Evolutionary conservation across 176 grass and related monocot species (phyloP).

Genomic region (Aegilops bicornis): DNA sequence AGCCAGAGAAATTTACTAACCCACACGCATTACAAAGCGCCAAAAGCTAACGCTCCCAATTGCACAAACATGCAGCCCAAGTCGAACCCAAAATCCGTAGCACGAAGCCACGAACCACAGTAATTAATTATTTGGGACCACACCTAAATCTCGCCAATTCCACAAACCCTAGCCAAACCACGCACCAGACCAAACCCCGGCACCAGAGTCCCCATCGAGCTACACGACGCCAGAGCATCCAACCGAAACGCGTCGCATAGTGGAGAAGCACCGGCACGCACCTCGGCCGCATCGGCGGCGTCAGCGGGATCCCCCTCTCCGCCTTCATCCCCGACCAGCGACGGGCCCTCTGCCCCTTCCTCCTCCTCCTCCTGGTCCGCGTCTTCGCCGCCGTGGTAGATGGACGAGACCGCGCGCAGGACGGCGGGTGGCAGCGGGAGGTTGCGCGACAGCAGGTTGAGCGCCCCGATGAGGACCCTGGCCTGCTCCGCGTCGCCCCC

Average conservation of each 20-base stretch:
- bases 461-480: slow-evolving; percentile 80
- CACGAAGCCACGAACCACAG: not conserved
- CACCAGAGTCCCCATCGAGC: not conserved
- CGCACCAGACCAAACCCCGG: too few relatives aligned
- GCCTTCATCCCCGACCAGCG: not conserved
- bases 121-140: not conserved
- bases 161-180: not conserved
- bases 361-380: not conserved
- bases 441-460: slow-evolving; percentile 96
- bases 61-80: not conserved
- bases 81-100: not conserved
- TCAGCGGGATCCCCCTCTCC: slow-evolving; percentile 5
- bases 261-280: not conserved
- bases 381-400: slow-evolving; percentile 49
- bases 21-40: not conserved
- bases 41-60: slow-evolving; percentile 4
- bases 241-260: not conserved
- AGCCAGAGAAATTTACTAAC: not conserved
- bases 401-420: slow-evolving; percentile 69
- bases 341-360: not conserved
- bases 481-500: slow-evolving; percentile 59
- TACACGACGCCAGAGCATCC: not conserved
- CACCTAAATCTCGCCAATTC: slow-evolving; percentile 20
- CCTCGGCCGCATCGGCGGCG: not conserved
- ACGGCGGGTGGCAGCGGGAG: slow-evolving; percentile 86